These are phyloP conservation scores for Lachnellula cervina DNA, from an alignment of 2,329 filamentous ascomycete genomes.

Conservation along the genomic window DNA sequence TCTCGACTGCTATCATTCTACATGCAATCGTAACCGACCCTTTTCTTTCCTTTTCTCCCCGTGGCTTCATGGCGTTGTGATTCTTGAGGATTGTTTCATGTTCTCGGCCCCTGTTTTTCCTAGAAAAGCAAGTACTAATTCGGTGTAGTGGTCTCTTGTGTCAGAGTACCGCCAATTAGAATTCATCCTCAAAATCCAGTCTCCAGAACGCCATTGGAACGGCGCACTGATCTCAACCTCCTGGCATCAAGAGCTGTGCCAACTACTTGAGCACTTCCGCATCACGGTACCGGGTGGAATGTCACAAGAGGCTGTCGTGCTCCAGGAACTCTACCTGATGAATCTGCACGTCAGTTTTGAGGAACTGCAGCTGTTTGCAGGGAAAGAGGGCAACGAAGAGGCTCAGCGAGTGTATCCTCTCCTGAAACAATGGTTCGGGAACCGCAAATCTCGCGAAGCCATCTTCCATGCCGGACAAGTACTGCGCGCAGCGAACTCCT, in stretches of 20 bases:
- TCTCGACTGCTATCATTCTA: slow-evolving; percentile 55
- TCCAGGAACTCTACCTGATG: slow-evolving; percentile 49
- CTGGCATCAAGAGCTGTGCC: slow-evolving; percentile 57
- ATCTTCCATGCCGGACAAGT: slow-evolving; percentile 67
- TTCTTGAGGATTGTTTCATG: no score
- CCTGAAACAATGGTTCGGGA: slow-evolving; percentile 55
- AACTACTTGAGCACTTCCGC: slow-evolving; percentile 2
- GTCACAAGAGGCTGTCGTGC: slow-evolving; percentile 55
- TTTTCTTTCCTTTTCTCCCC: no score
- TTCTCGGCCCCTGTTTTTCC: no score
- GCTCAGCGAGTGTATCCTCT: slow-evolving; percentile 49
- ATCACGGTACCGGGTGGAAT: slow-evolving; percentile 36
- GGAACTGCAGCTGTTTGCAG: slow-evolving; percentile 63
- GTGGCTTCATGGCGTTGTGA: no score
- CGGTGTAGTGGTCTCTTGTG: slow-evolving; percentile 50
- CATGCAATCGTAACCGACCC: slow-evolving; percentile 44
- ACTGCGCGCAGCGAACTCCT: slow-evolving; percentile 46
- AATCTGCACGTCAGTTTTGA: slow-evolving; percentile 60
- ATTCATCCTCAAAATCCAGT: slow-evolving; percentile 36
- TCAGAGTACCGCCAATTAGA: slow-evolving; percentile 56
- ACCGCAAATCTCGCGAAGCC: slow-evolving; percentile 51
- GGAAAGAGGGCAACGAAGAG: slow-evolving; percentile 62
- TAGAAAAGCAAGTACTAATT: no score
- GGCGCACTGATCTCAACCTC: slow-evolving; percentile 46
- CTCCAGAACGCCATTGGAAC: slow-evolving; percentile 15